Evolutionary conservation across 2,329 filamentous ascomycete species (phyloP), one percentile per base, ranked within the genome.

Genomic region (Colletotrichum brevisporum): DNA sequence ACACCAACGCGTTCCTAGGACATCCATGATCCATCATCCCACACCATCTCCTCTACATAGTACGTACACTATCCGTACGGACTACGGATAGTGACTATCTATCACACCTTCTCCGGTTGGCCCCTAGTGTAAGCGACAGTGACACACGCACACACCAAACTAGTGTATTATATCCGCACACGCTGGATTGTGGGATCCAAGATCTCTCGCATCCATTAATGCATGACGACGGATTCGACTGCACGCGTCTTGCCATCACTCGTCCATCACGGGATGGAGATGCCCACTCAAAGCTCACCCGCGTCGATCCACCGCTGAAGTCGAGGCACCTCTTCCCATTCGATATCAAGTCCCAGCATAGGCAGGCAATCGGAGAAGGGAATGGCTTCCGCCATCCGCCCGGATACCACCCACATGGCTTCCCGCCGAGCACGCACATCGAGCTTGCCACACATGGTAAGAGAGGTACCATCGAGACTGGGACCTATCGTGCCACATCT

Each of bases 341-440:
- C 66, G 62, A 69, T 27, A 60, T 21, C 45, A 18, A n/a, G 39
- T 47, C 54, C 55, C 48, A n/a, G 48, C 12, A 16, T 43, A 24
- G 31, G 41, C 36, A 24, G 21, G n/a, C n/a, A 60, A 31, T 36
- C 66, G 56, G 50, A 55, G 21, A 56, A 60, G 55, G 43, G 43
- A 50, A 24, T 16, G 62, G 31, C 51, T 56, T 66, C 62, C 66
- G 43, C 51, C 51, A 56, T 51, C 66, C 66, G 66, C 48, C 55
- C 45, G 54, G 43, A 39, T 45, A 55, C 50, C 54, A 51, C 66
- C 61, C 62, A 66, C 62, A 69, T 60, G 62, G 62, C 62, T 51
- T 66, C 62, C 62, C 27, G 65, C 50, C 43, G 62, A 66, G 41
- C 66, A 60, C 54, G 55, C 36, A 52, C 15, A 51, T 41, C 52